phyloP scores from a whole-genome alignment of 2,329 filamentous ascomycete species.

The Zymoseptoria crescenta region DNA sequence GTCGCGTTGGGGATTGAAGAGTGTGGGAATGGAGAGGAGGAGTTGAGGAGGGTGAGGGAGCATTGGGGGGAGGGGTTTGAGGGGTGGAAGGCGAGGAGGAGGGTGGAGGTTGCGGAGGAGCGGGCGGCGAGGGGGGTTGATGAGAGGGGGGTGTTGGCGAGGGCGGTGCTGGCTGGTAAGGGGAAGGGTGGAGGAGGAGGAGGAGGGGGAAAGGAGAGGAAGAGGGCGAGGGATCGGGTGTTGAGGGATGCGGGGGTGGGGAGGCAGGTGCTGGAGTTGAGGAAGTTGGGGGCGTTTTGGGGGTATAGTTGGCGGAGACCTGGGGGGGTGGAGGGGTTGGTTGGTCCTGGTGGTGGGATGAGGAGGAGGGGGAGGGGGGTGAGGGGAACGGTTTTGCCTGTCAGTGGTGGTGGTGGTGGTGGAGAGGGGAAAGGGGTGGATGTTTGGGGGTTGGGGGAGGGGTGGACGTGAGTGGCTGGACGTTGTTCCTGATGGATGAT shows the following conservation, averaged over 20 bases:
- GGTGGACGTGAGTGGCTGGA: background rate
- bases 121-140: conserved; percentile 11
- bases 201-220: conserved; percentile 54
- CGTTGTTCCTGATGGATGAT: too few species aligned
- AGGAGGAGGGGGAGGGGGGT: conserved; percentile 8
- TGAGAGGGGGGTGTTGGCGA: background rate
- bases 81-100: too few species aligned
- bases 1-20: conserved; percentile 24
- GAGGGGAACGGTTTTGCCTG: conserved; percentile 22
- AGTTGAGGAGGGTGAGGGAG: conserved; percentile 26
- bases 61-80: conserved; percentile 25
- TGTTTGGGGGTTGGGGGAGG: background rate
- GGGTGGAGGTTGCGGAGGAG: conserved; percentile 20
- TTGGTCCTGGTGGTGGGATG: conserved; percentile 15
- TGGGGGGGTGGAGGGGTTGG: too few species aligned
- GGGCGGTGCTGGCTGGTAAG: too few species aligned
- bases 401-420: conserved; percentile 5
- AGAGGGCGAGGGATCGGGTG: conserved; percentile 75
- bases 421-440: background rate
- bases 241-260: conserved; percentile 64
- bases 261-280: conserved; percentile 63
- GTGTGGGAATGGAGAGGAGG: conserved; percentile 18
- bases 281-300: conserved; percentile 76
- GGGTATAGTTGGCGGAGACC: conserved; percentile 74
- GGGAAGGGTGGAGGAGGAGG: background rate